Evolutionary conservation across 2,329 filamentous ascomycete species (phyloP).

Genomic region (Polychaeton citri): DNA sequence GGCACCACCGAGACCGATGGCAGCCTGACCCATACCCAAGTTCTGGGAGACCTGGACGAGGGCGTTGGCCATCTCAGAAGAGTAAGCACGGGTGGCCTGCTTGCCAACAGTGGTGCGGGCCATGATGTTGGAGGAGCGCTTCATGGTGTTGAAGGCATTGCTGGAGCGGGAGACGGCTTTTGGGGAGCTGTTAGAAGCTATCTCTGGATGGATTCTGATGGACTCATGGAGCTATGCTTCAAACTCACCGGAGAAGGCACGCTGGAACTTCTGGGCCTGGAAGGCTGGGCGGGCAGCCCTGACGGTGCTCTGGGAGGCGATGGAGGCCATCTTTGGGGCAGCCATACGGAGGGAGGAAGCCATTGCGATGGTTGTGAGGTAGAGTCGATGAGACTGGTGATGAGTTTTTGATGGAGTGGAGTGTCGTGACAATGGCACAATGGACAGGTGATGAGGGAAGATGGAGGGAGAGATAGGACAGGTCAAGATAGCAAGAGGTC

Average conservation of each 20-base stretch:
- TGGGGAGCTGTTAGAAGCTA: background rate
- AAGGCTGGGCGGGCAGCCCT: constrained; percentile 64
- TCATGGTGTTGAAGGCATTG: constrained; percentile 58
- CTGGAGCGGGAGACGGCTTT: constrained; percentile 23
- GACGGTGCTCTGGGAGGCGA: constrained; percentile 52
- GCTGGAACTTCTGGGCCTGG: constrained; percentile 44
- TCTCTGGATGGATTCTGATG: background rate
- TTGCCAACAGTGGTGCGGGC: constrained; percentile 33
- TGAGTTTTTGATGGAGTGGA: constrained; percentile 8
- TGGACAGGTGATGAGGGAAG: background rate
- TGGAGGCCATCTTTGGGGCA: constrained; percentile 61
- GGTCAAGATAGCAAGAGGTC: constrained; percentile 1
- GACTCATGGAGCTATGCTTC: background rate
- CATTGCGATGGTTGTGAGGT: constrained; percentile 55
- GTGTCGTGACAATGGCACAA: constrained; percentile 1
- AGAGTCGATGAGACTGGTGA: constrained; percentile 17
- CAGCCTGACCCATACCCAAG: constrained; percentile 77
- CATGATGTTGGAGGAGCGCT: constrained; percentile 49
- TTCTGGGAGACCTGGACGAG: constrained; percentile 86
- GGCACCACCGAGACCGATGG: constrained; percentile 65
- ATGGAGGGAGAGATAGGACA: background rate
- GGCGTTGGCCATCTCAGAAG: constrained; percentile 75
- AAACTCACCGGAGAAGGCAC: constrained; percentile 60
- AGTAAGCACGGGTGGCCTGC: constrained; percentile 52
- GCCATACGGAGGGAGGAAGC: constrained; percentile 58